Conservation (phyloP, 1,284 basidiomycete genomes). For the Ganoderma leucocontextum region DNA sequence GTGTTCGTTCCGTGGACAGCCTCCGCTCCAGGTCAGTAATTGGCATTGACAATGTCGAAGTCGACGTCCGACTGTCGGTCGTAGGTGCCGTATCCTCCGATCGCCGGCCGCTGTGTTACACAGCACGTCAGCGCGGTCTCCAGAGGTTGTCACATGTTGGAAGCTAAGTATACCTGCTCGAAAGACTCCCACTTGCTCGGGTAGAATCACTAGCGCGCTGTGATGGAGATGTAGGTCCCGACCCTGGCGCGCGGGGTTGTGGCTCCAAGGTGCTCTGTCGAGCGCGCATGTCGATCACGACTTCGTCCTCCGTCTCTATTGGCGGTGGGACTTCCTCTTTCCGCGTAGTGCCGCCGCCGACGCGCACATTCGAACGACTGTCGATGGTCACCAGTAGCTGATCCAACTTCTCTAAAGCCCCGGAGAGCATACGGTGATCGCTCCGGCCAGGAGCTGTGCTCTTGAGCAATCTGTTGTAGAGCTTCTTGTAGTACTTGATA, state of each 20-base stretch:
- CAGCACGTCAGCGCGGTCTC: conserved; percentile 3
- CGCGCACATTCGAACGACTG: conserved; percentile 56
- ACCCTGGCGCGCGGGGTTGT: conserved; percentile 22
- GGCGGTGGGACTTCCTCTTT: conserved; percentile 34
- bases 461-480: conserved; percentile 89
- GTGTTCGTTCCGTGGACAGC: conserved; percentile 79
- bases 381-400: conserved; percentile 76
- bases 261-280: conserved; percentile 42
- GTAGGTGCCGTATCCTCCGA: conserved; percentile 69
- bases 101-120: conserved; percentile 54
- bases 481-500: conserved; percentile 92
- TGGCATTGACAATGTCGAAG: conserved; percentile 60
- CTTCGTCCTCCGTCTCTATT: conserved; percentile 56
- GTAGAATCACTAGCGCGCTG: conserved; percentile 40
- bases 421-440: conserved; percentile 85
- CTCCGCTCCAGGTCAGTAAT: conserved; percentile 84
- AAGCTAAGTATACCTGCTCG: conserved; percentile 63
- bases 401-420: conserved; percentile 87
- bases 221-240: conserved; percentile 27
- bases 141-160: neutral
- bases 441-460: conserved; percentile 89
- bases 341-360: conserved; percentile 43
- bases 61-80: conserved; percentile 59
- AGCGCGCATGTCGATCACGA: conserved; percentile 60
- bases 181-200: conserved; percentile 49